These are phyloP conservation scores for Sphagnum magellanicum DNA, from an alignment of 228 moss, liverwort and hornwort genomes.

Conservation along the genomic window DNA sequence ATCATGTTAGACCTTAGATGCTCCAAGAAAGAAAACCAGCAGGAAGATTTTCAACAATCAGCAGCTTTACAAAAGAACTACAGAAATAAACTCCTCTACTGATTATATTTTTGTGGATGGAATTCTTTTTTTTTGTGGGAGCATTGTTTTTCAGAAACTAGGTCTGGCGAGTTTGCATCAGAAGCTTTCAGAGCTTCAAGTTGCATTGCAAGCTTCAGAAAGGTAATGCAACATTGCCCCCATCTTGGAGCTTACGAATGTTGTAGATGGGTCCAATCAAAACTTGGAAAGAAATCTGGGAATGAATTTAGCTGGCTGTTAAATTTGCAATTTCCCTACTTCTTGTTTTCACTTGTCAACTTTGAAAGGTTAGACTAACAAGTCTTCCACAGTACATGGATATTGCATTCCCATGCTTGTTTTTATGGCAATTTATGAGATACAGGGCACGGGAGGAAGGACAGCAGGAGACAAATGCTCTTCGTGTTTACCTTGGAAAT, in stretches of 20 bases:
- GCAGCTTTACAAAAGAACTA: no score
- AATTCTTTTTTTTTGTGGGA: not conserved
- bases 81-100: no score
- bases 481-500: conserved; percentile 51
- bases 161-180: conserved; percentile 54
- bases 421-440: not conserved
- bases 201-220: conserved; percentile 76
- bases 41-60: no score
- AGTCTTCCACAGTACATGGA: no score
- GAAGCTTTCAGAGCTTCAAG: conserved; percentile 55
- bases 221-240: conserved; percentile 17
- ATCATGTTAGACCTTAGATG: no score
- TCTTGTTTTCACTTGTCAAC: not conserved
- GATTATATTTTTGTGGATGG: no score
- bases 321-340: not conserved
- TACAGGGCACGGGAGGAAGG: conserved; percentile 74
- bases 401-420: no score
- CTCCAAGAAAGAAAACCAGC: no score
- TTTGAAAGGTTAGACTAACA: not conserved
- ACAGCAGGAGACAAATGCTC: conserved; percentile 58
- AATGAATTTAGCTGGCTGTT: not conserved
- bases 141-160: conserved; percentile 37
- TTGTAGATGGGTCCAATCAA: not conserved
- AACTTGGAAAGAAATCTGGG: not conserved
- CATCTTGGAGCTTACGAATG: not conserved